These are phyloP conservation scores for Punctularia strigosozonata DNA, from an alignment of 768 basidiomycete genomes.

Conservation along the genomic window DNA sequence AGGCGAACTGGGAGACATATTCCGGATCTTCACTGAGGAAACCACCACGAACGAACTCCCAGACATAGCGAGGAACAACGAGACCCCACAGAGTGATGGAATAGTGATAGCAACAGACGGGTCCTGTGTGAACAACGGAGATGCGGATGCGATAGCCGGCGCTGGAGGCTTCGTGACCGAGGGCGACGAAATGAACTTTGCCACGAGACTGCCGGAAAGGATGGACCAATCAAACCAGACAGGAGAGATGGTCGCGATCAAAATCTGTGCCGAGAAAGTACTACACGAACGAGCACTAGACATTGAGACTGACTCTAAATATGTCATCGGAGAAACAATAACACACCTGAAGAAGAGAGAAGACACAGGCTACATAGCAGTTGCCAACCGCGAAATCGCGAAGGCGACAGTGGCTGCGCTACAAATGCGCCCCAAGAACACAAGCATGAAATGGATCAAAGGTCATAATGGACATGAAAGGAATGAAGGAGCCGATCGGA, in stretches of 20 bases:
- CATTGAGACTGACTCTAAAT: not conserved
- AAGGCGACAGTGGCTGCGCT: not conserved
- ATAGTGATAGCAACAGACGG: not conserved
- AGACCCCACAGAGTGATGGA: not conserved
- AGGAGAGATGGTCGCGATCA: not conserved
- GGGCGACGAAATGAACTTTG: not conserved
- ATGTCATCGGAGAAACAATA: not conserved
- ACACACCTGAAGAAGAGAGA: not conserved
- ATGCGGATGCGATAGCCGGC: not conserved
- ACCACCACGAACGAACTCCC: not conserved
- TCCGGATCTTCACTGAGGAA: not conserved
- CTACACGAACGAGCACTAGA: not conserved
- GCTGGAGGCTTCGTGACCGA: not conserved
- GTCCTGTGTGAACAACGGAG: not conserved
- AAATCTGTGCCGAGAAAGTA: not conserved
- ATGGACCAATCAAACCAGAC: not conserved
- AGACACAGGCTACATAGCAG: not conserved
- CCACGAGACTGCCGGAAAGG: not conserved
- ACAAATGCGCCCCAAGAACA: not conserved
- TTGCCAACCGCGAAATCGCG: not conserved
- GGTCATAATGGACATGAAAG: not conserved
- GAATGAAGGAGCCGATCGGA: not conserved
- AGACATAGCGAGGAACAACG: no score
- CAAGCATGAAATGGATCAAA: not conserved
- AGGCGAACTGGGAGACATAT: not conserved